These are phyloP conservation scores for Candida sojae DNA, from an alignment of 1,139 yeast species.

Conservation along the genomic window DNA sequence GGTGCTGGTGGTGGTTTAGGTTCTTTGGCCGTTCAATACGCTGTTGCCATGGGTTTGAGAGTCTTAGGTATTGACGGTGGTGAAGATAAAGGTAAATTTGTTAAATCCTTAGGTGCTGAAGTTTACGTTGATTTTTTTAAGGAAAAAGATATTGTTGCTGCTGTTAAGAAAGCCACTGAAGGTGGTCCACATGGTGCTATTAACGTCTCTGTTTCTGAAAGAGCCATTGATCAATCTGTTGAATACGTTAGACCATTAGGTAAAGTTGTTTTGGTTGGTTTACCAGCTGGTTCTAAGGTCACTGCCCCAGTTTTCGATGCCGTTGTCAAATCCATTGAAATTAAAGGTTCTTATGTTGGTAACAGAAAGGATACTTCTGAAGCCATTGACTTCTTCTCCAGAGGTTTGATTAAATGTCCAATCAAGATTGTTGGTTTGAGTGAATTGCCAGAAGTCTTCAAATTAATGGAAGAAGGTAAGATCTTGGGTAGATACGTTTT, in stretches of 20 bases:
- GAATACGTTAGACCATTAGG: conserved; percentile 69
- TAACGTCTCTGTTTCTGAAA: conserved; percentile 71
- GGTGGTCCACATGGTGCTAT: conserved; percentile 83
- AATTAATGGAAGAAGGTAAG: conserved; percentile 70
- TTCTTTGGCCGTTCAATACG: conserved; percentile 73
- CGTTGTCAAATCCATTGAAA: conserved; percentile 63
- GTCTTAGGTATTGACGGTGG: conserved; percentile 80
- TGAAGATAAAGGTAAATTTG: conserved; percentile 60
- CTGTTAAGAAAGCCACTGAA: conserved; percentile 57
- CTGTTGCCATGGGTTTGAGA: conserved; percentile 73
- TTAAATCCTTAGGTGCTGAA: conserved; percentile 65
- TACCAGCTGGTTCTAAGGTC: conserved; percentile 73
- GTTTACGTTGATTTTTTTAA: conserved; percentile 63
- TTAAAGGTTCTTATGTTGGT: conserved; percentile 77
- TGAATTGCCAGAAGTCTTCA: conserved; percentile 61
- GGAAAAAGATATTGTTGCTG: conserved; percentile 57
- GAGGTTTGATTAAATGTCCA: conserved; percentile 72
- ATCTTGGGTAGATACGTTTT: conserved; percentile 78
- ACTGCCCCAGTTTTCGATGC: conserved; percentile 64
- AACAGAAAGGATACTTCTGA: conserved; percentile 79
- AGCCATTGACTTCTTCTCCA: conserved; percentile 69
- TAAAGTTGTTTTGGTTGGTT: conserved; percentile 71
- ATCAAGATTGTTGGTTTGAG: conserved; percentile 71
- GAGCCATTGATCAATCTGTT: conserved; percentile 63
- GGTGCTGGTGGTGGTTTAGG: conserved; percentile 86